A percentile compares a stretch with the other conserved stretches of the same genome.
phyloP scores from a whole-genome alignment of 2,329 filamentous ascomycete species.

The Colletotrichum tropicale region DNA sequence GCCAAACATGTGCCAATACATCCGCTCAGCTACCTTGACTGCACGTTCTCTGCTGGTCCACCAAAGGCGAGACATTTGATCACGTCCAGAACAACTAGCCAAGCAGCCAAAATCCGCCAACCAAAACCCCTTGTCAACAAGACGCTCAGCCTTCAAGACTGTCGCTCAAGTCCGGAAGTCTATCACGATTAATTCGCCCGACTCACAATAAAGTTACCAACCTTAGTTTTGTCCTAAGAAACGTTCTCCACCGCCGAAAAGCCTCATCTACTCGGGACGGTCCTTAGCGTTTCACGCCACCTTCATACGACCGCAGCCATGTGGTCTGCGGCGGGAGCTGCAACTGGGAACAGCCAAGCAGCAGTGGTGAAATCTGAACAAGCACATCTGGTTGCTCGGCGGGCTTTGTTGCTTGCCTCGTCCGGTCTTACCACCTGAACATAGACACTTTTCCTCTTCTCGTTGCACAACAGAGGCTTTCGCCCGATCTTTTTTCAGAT shows the following conservation, averaged over 20 bases:
- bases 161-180: not conserved
- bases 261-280: not conserved
- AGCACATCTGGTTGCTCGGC: not conserved
- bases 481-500: not conserved
- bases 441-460: not conserved
- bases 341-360: not conserved
- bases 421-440: not conserved
- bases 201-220: not conserved
- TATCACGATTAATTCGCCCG: not conserved
- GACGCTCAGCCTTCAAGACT: not conserved
- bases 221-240: not conserved
- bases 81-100: not conserved
- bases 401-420: not conserved
- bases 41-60: not conserved
- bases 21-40: not conserved
- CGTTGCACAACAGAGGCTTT: not conserved
- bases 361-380: not conserved
- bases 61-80: not conserved
- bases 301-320: not conserved
- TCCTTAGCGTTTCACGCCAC: not conserved
- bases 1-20: not conserved
- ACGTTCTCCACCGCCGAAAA: not conserved
- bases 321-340: not conserved
- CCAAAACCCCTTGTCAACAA: not conserved
- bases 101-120: not conserved